Base-by-base conservation (phyloP, 2,329 filamentous ascomycete species). In the Rosellinia necatrix region DNA sequence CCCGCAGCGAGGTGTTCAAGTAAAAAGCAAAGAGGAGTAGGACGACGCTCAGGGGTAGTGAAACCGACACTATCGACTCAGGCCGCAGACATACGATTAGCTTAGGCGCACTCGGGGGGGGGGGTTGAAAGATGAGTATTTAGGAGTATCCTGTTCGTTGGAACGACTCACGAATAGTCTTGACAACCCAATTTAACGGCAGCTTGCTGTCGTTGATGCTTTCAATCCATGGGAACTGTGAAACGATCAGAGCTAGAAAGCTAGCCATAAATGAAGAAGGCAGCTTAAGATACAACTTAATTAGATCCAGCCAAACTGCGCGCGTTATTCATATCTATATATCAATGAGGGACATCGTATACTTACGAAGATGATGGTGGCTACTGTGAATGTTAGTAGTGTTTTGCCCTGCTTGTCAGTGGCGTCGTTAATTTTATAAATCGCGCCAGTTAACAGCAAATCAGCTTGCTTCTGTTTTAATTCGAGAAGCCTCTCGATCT, bases 381-480 rank as follows among this genome's bases (percentile, higher is more conserved):
- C 41, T 13, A 32, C 25, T 13, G 41, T 44, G 27, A 44, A 44
- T 2, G 27, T 30, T 9, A 44, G n/a, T 19, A 38, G 15, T 3
- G 15, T 40, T 10, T 40, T 40, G 3, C 37, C 37, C 15, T 40
- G 37, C 19, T 24, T 24, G 2, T 22, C 21, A 24, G 37, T 40
- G 4, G 37, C 37, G 21, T 40, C 37, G 9, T 46, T 46, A 1
- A 34, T 46, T 7, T n/a, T 46, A 24, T 46, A 46, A 4, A 46
- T 34, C 3, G 17, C 42, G 3, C n/a, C 15, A n/a, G 27, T 46
- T 5, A 46, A 22, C 9, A 46, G 4, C 5, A 34, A 22, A 46
- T 46, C 29, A 21, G 42, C 42, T 24, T 46, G 42, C 17, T 46
- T 46, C 19, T 46, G 42, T 46, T 46, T 46, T 6, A 46, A 10